A percentile compares a stretch with the other conserved stretches of the same genome.
Evolutionary conservation across 129 eudicot genomes (phyloP).

Genomic region (Calendula officinalis): DNA sequence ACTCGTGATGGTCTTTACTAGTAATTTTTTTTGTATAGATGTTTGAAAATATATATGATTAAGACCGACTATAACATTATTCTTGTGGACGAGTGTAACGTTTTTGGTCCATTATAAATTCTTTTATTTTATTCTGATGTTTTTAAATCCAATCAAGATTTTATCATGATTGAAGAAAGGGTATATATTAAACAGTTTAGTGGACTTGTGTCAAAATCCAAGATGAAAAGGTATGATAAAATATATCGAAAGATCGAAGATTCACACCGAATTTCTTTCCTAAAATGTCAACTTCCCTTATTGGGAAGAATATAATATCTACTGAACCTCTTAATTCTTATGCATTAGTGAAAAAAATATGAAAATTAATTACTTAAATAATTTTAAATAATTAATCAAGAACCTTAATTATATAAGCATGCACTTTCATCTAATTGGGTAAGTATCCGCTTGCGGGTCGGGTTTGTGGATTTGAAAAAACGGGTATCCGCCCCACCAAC

Average conservation of each 20-base stretch:
- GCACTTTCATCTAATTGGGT: slow-evolving; percentile 16
- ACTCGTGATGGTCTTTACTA: slow-evolving; percentile 5
- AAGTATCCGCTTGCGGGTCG: too few species aligned
- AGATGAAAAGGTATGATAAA: neutral
- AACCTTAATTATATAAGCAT: slow-evolving; percentile 6
- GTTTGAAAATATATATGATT: slow-evolving; percentile 1
- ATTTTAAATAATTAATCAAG: neutral
- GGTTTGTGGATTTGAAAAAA: too few species aligned
- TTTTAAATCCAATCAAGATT: neutral
- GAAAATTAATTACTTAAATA: too few species aligned
- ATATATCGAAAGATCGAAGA: slow-evolving; percentile 3
- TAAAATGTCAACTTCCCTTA: slow-evolving; percentile 17
- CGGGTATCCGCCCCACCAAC: too few species aligned
- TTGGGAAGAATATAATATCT: neutral
- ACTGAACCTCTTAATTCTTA: neutral
- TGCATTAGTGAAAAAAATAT: neutral
- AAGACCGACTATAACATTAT: neutral
- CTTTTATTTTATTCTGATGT: neutral
- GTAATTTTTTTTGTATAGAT: neutral
- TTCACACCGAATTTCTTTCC: slow-evolving; percentile 8
- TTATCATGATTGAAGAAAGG: neutral
- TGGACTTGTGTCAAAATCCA: neutral
- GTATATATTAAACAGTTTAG: neutral
- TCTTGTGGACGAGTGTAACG: neutral
- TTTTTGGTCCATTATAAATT: neutral